A percentile compares a stretch with the other conserved stretches of the same genome.
phyloP scores from a whole-genome alignment of 225 moss, liverwort and hornwort species.

The Marchantia polymorpha region DNA sequence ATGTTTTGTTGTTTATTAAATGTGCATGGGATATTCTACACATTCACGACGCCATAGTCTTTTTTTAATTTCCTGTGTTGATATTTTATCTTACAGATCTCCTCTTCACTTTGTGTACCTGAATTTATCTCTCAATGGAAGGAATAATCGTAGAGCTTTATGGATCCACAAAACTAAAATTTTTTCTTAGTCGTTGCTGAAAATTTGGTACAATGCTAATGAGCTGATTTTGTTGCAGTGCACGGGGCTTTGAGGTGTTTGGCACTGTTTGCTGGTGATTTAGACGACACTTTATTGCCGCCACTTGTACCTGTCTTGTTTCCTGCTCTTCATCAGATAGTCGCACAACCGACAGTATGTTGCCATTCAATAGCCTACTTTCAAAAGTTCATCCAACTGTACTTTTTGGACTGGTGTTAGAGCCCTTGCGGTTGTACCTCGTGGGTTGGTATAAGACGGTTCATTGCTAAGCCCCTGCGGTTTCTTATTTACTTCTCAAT shows the following conservation, averaged over 20 bases:
- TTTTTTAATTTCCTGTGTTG: not conserved
- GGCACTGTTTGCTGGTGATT: constrained; percentile 83
- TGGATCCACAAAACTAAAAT: not conserved
- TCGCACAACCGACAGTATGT: constrained; percentile 60
- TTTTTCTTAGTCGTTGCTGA: not conserved
- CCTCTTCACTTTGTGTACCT: no score
- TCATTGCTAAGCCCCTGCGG: no score
- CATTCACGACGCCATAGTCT: no score
- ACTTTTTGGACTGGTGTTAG: not conserved
- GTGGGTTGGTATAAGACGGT: no score
- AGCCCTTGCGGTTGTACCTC: no score
- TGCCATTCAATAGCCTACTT: not conserved
- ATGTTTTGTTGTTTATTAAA: not conserved
- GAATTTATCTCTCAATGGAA: not conserved
- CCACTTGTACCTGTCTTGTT: constrained; percentile 83
- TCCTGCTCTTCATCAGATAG: constrained; percentile 74
- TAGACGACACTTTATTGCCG: constrained; percentile 88
- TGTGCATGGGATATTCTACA: not conserved
- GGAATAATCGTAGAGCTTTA: not conserved
- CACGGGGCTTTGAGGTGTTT: constrained; percentile 89
- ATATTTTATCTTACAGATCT: no score
- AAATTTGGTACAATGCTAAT: not conserved
- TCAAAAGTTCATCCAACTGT: not conserved
- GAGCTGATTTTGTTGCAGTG: constrained; percentile 43
- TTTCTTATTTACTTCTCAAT: no score